Conservation (phyloP, 768 basidiomycete genomes). For the Agaricus sinodeliciosus region DNA sequence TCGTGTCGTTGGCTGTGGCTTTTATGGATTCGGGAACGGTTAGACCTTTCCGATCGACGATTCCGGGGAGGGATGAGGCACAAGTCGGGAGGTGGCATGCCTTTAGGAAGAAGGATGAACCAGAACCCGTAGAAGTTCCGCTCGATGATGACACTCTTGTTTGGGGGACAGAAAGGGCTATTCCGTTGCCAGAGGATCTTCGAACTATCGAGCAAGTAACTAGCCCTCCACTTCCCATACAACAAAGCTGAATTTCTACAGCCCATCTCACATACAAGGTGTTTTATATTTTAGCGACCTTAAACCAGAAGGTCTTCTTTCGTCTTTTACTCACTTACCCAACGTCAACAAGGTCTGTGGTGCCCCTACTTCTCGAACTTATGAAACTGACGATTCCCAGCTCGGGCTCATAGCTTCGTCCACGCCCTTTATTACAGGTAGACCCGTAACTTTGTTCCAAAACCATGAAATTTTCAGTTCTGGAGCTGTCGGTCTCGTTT, state of each 20-base stretch:
- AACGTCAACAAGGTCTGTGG: conserved; percentile 41
- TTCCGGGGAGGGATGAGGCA: conserved; percentile 48
- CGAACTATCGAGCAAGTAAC: conserved; percentile 28
- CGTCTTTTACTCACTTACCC: conserved; percentile 36
- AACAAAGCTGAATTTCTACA: conserved; percentile 10
- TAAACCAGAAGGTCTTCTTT: conserved; percentile 49
- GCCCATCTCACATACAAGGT: conserved; percentile 9
- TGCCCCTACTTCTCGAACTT: not conserved
- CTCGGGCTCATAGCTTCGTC: conserved; percentile 65
- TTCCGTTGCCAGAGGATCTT: conserved; percentile 25
- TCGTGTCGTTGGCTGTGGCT: conserved; percentile 36
- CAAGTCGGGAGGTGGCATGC: conserved; percentile 75
- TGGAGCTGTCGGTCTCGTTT: conserved; percentile 67
- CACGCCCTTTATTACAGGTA: conserved; percentile 75
- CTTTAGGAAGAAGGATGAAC: conserved; percentile 32
- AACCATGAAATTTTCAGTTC: conserved; percentile 47
- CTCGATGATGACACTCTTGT: conserved; percentile 21
- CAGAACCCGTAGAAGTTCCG: conserved; percentile 5
- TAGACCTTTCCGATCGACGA: conserved; percentile 53
- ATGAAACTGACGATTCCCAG: conserved; percentile 22
- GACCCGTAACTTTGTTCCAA: conserved; percentile 63
- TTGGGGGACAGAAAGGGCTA: conserved; percentile 31
- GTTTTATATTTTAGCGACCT: conserved; percentile 38
- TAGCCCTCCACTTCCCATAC: not conserved
- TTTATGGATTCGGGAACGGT: conserved; percentile 37